Base-by-base conservation (phyloP, 1,139 yeast genomes). In the Diutina pseudorugosa region DNA sequence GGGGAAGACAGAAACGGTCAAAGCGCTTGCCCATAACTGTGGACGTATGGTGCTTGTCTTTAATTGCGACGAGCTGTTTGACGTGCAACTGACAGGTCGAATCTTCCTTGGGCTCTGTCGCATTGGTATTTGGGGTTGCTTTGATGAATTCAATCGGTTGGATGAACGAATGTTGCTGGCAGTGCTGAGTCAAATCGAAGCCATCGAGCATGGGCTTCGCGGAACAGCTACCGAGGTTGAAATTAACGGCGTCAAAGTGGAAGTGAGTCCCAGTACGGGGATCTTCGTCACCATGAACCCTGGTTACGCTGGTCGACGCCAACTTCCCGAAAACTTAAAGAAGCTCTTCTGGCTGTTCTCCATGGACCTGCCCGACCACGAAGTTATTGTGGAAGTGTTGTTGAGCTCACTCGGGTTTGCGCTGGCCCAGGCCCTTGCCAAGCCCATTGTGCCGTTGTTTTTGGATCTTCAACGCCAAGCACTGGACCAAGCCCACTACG, bases 71-170 rank as follows among this genome's bases (percentile, higher is more conserved):
- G 96, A 91, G 54, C 70, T 87, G 0, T 93, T 89, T 69, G 96
- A 91, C 61, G 87, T 78, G 61, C 85, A 79, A 55, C 80, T 96
- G 0, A 85, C 91, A 69, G 82, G 89, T 11, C 70, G 98, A 52
- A 80, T 91, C 41, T 70, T 93, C 50, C 64, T 81, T 18, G 98
- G 98, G 52, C 73, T 90, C n/a, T 83, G 94, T 57, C 82, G 82
- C 57, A 80, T 90, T 5, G 96, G 96, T 1, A 85, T 90, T 1
- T 91, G 96, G 96, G 96, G 93, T 3, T 91, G 98, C 64, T 93
- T 93, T 67, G 98, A 93, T 65, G 98, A 93, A 64, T 91, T 93
- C 61, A 93, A 93, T 62, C 75, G 98, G 58, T 73, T 93, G 51
- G 83, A 83, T 51, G 80, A 79, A 55, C 75, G 75, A 16, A 84